Evolutionary conservation across 768 basidiomycete species (phyloP).

Genomic region (Amanita jacksonii): DNA sequence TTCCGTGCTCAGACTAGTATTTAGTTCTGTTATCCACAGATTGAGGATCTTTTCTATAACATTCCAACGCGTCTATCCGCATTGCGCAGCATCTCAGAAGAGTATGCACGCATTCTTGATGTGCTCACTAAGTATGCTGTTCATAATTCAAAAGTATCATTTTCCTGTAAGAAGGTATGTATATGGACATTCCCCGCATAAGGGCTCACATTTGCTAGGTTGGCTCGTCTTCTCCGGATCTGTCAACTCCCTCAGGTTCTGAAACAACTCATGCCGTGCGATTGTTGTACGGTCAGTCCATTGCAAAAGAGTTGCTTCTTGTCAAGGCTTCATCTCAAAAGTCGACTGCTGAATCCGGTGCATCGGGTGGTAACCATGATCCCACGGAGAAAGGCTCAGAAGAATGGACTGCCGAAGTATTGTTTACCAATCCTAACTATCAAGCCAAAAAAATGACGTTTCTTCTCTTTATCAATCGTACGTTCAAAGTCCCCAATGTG

Average conservation of each 20-base stretch:
- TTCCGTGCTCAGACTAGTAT: neutral
- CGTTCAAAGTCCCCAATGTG: slow-evolving; percentile 16
- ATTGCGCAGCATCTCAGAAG: slow-evolving; percentile 77
- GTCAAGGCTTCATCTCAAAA: slow-evolving; percentile 22
- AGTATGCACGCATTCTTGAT: slow-evolving; percentile 85
- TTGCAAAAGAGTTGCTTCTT: slow-evolving; percentile 68
- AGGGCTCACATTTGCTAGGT: slow-evolving; percentile 31
- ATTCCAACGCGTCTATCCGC: slow-evolving; percentile 82
- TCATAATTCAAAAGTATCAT: slow-evolving; percentile 84
- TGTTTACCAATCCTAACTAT: slow-evolving; percentile 83
- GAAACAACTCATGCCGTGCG: slow-evolving; percentile 63
- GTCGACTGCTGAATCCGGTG: slow-evolving; percentile 12
- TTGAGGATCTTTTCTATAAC: slow-evolving; percentile 94
- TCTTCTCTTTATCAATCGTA: slow-evolving; percentile 92
- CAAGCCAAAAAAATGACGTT: slow-evolving; percentile 81
- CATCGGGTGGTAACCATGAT: slow-evolving; percentile 20
- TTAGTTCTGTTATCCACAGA: slow-evolving; percentile 33
- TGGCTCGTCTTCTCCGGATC: slow-evolving; percentile 64
- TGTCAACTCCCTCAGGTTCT: slow-evolving; percentile 69
- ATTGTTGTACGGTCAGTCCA: slow-evolving; percentile 68
- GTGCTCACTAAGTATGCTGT: slow-evolving; percentile 90
- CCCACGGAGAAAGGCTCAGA: slow-evolving; percentile 28
- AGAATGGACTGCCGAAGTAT: slow-evolving; percentile 64
- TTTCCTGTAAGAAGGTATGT: slow-evolving; percentile 83
- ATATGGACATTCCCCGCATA: neutral